These are phyloP conservation scores for Aphanomyces astaci DNA, from an alignment of 352 stramenopile genomes.

Conservation along the genomic window DNA sequence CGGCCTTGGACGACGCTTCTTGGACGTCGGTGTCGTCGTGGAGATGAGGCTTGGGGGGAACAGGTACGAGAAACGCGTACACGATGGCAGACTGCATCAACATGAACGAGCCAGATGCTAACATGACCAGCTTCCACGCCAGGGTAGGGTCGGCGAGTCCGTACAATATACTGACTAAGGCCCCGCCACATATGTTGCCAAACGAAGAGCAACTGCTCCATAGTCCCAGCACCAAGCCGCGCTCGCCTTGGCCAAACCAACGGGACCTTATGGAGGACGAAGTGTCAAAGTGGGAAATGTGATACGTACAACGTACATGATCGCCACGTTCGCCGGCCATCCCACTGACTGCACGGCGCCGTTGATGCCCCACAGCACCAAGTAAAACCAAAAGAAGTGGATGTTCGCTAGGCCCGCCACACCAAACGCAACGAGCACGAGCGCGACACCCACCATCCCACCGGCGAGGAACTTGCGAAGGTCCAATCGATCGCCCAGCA, in stretches of 20 bases:
- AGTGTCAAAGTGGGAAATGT: not conserved
- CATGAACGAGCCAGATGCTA: slow-evolving; percentile 20
- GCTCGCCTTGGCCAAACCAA: slow-evolving; percentile 26
- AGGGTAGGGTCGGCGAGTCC: slow-evolving; percentile 10
- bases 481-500: slow-evolving; percentile 26
- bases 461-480: slow-evolving; percentile 26
- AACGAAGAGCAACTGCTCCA: slow-evolving; percentile 29
- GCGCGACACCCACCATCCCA: slow-evolving; percentile 23
- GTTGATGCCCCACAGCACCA: slow-evolving; percentile 24
- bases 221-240: slow-evolving; percentile 28
- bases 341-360: slow-evolving; percentile 27
- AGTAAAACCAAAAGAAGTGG: slow-evolving; percentile 28
- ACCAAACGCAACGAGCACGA: slow-evolving; percentile 24
- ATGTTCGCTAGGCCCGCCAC: slow-evolving; percentile 23
- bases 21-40: not conserved
- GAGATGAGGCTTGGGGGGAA: slow-evolving; percentile 6
- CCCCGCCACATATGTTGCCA: slow-evolving; percentile 28
- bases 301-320: slow-evolving; percentile 26
- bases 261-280: slow-evolving; percentile 15
- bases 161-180: slow-evolving; percentile 17
- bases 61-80: slow-evolving; percentile 16
- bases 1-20: not conserved
- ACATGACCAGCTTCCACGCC: slow-evolving; percentile 22
- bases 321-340: slow-evolving; percentile 27
- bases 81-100: slow-evolving; percentile 10